These are phyloP conservation scores for Herpetospermum pedunculosum DNA, from an alignment of 306 rosid species.

Conservation along the genomic window DNA sequence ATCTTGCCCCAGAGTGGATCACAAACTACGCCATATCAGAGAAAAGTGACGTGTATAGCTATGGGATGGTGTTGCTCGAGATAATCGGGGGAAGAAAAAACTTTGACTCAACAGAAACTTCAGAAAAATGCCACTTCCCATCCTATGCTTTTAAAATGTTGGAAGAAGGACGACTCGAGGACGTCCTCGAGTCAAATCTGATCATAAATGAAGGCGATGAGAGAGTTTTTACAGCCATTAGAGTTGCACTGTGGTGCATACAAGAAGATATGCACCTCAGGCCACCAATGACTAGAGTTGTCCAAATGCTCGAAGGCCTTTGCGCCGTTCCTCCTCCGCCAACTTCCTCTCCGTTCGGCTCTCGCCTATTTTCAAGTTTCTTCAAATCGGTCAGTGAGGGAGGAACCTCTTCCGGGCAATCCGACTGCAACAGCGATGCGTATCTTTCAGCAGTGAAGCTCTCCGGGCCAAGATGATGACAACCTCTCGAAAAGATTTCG, in stretches of 20 bases:
- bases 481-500: neutral
- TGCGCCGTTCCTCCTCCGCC: conserved; percentile 54
- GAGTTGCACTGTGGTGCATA: conserved; percentile 83
- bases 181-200: conserved; percentile 39
- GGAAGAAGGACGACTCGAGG: conserved; percentile 65
- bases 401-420: conserved; percentile 67
- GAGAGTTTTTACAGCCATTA: conserved; percentile 35
- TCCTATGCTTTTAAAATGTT: conserved; percentile 64
- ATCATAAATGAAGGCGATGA: conserved; percentile 25
- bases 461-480: conserved; percentile 62
- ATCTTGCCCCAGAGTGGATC: conserved; percentile 95
- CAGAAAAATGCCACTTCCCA: conserved; percentile 76
- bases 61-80: conserved; percentile 81
- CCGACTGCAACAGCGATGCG: conserved; percentile 57
- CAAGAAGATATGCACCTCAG: conserved; percentile 78
- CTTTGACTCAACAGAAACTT: conserved; percentile 40
- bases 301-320: conserved; percentile 86
- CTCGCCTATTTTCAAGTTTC: conserved; percentile 36
- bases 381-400: conserved; percentile 45
- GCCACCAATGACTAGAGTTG: conserved; percentile 82
- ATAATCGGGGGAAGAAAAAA: conserved; percentile 81
- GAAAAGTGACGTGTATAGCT: conserved; percentile 89
- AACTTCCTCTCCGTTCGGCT: conserved; percentile 31
- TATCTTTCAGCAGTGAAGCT: conserved; percentile 62
- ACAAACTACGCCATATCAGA: conserved; percentile 89